Conservation (phyloP, 768 basidiomycete species). For the Dendrothele bispora region DNA sequence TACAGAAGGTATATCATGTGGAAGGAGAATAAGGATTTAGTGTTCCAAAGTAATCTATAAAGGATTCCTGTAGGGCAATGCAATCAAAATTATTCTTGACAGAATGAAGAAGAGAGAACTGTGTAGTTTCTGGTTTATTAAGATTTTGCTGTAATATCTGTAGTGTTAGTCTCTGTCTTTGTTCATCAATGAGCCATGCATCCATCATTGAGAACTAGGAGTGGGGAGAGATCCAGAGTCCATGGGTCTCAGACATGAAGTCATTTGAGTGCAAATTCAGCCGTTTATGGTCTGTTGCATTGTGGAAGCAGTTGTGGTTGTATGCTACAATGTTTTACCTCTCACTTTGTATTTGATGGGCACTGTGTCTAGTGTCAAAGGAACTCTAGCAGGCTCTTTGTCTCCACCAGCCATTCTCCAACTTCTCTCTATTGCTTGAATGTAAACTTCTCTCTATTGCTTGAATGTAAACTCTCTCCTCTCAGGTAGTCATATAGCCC, state of each 20-base stretch:
- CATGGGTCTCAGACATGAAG: background rate
- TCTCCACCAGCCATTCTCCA: background rate
- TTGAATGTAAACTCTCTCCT: background rate
- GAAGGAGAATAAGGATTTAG: constrained; percentile 15
- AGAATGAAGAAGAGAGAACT: constrained; percentile 7
- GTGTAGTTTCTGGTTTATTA: constrained; percentile 19
- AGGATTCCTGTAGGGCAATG: constrained; percentile 29
- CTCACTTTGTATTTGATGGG: background rate
- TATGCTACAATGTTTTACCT: background rate
- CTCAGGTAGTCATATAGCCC: background rate
- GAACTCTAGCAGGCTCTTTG: background rate
- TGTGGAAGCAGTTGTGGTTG: background rate
- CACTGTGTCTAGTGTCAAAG: background rate
- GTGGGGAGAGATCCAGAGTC: background rate
- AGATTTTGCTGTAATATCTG: constrained; percentile 26
- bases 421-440: too few species aligned
- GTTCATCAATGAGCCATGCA: too few species aligned
- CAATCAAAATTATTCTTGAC: constrained; percentile 18
- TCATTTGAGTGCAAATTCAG: too few species aligned
- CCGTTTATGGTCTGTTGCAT: background rate
- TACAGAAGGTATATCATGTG: constrained; percentile 21
- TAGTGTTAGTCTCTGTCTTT: constrained; percentile 3
- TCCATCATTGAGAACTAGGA: too few species aligned
- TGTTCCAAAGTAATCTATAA: constrained; percentile 17
- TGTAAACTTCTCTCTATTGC: background rate